These are phyloP conservation scores for Cucurbita moschata DNA, from an alignment of 306 rosid species.

Conservation along the genomic window DNA sequence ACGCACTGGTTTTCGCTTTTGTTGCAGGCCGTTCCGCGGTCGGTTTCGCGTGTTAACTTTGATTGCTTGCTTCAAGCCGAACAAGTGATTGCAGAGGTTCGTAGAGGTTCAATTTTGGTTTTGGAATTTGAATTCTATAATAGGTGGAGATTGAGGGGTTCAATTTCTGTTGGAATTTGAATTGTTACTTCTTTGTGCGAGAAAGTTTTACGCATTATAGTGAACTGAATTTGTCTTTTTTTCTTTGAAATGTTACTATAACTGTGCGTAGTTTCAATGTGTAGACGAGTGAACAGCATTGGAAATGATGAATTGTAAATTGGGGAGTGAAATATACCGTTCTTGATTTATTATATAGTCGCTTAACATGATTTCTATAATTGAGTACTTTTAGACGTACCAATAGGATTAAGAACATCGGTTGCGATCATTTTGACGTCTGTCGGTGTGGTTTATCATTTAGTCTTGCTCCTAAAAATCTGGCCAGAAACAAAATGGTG, in stretches of 20 bases:
- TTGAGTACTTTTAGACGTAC: not conserved
- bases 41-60: constrained; percentile 32
- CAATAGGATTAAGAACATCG: not conserved
- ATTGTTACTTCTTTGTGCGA: not conserved
- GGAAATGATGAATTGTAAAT: not conserved
- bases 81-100: constrained; percentile 55
- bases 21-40: constrained; percentile 49
- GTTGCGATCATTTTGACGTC: not conserved
- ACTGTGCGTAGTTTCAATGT: not conserved
- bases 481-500: not conserved
- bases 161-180: not conserved
- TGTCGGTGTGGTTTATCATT: not conserved
- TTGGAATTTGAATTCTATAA: not conserved
- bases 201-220: not conserved
- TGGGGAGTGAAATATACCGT: not conserved
- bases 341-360: not conserved
- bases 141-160: not conserved
- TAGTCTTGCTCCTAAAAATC: not conserved
- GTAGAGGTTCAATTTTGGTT: not conserved
- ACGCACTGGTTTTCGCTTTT: not conserved
- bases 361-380: not conserved
- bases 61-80: constrained; percentile 72
- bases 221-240: not conserved
- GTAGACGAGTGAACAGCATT: not conserved
- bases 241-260: not conserved